Evolutionary conservation across 345 rosid species (phyloP), one percentile per base, ranked within the genome.

Genomic region (Stellera chamaejasme): DNA sequence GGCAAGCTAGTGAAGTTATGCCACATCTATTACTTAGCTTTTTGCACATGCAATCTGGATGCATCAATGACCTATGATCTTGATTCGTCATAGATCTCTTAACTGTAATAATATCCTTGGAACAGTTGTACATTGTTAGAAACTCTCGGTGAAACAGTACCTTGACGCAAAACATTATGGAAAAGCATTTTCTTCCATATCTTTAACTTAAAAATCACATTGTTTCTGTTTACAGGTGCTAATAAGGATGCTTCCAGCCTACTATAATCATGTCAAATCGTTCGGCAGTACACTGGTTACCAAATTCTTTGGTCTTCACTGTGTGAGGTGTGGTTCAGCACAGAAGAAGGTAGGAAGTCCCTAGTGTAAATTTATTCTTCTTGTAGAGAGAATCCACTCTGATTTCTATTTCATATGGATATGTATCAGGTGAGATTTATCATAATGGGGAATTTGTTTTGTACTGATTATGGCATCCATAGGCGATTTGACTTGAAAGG

Each of bases 401-500:
- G 48, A 36, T 15, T 12, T 49, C 46, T 44, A 27, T 23, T 44
- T 67, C 47, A 75, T 43, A 28, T 59, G 51, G 65, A 15, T 49
- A 50, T 69, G 66, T 32, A 46, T 45, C 79, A 91, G 96, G 95
- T 88, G 44, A 73, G 96, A 42, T 91, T 91, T 72, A 89, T 88
- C 61, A 84, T 88, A 48, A 91, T 91, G 93, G 98, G 99, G 58
- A 93, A 93, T 66, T 78, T 93, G 60, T 89, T 93, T 68, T 81
- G 92, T 69, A 77, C 96, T 8, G 80, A 75, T 56, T 72, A 79
- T 66, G 65, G 76, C 45, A 81, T 93, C 54, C 97, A 93, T 68
- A 80, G 97, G 59, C 86, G 95, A 44, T 93, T 89, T 27, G 99
- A 93, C 72, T 75, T 93, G 66, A 93, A 93, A 79, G 99, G 99